phyloP scores from a whole-genome alignment of 2,329 filamentous ascomycete species.

The Teratosphaeria nubilosa region DNA sequence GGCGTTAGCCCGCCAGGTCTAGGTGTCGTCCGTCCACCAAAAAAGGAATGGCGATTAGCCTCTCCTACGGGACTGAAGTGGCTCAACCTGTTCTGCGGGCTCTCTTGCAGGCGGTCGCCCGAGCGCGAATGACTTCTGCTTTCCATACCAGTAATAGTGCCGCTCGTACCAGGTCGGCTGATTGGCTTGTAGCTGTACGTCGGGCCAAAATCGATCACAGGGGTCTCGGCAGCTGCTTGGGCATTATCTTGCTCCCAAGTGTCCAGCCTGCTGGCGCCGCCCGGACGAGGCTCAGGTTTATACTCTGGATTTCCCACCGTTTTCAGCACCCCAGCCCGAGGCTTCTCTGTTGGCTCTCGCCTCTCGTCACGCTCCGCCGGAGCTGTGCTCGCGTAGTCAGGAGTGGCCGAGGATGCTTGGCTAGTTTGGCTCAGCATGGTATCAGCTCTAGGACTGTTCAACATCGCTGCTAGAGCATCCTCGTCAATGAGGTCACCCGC shows the following conservation, averaged over 20 bases:
- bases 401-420: slow-evolving; percentile 22
- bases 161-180: slow-evolving; percentile 46
- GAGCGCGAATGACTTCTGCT: slow-evolving; percentile 17
- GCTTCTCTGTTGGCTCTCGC: slow-evolving; percentile 48
- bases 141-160: slow-evolving; percentile 34
- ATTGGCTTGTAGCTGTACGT: slow-evolving; percentile 58
- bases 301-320: slow-evolving; percentile 54
- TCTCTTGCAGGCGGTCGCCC: slow-evolving; percentile 15
- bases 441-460: slow-evolving; percentile 17
- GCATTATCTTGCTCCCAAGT: slow-evolving; percentile 26
- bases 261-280: slow-evolving; percentile 19
- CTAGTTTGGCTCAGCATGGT: slow-evolving; percentile 26
- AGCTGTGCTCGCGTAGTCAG: slow-evolving; percentile 66
- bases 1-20: slow-evolving; percentile 14
- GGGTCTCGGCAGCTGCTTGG: slow-evolving; percentile 47
- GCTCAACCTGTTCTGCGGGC: slow-evolving; percentile 7
- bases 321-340: slow-evolving; percentile 69
- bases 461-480: slow-evolving; percentile 31
- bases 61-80: slow-evolving; percentile 13
- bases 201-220: slow-evolving; percentile 74
- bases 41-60: slow-evolving; percentile 23
- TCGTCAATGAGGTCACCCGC: slow-evolving; percentile 31
- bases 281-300: slow-evolving; percentile 30
- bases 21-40: slow-evolving; percentile 20
- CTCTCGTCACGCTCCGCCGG: slow-evolving; percentile 35